phyloP scores from a whole-genome alignment of 2,329 filamentous ascomycete genomes.

The Sclerotinia nivalis region DNA sequence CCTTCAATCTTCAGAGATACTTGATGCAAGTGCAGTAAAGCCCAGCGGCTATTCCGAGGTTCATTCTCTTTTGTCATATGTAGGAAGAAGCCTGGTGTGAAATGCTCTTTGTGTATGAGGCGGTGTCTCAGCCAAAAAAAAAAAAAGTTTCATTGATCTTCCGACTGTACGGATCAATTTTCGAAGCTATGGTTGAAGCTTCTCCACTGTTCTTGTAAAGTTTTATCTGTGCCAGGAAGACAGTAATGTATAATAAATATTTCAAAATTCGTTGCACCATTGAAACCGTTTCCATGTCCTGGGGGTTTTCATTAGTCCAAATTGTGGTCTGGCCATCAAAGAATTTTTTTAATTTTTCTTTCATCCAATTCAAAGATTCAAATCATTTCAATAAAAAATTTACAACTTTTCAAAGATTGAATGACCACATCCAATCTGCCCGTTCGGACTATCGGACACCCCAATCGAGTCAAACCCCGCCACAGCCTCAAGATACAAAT shows the following conservation, averaged over 20 bases:
- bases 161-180: background rate
- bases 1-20: background rate
- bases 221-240: background rate
- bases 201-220: too few species aligned
- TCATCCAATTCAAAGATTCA: too few species aligned
- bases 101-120: background rate
- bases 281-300: background rate
- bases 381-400: too few species aligned
- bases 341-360: too few species aligned
- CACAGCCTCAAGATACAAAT: too few species aligned
- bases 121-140: background rate
- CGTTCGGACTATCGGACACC: too few species aligned
- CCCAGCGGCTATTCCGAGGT: background rate
- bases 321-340: too few species aligned
- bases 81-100: background rate
- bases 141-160: background rate
- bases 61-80: background rate
- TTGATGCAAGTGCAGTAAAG: conserved; percentile 3
- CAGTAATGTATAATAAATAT: background rate
- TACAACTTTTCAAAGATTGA: too few species aligned
- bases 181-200: background rate
- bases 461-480: too few species aligned
- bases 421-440: too few species aligned
- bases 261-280: background rate
- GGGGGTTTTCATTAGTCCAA: too few species aligned